These are phyloP conservation scores for Fomitopsis pinicola DNA, from an alignment of 1,284 basidiomycete genomes.

Conservation along the genomic window DNA sequence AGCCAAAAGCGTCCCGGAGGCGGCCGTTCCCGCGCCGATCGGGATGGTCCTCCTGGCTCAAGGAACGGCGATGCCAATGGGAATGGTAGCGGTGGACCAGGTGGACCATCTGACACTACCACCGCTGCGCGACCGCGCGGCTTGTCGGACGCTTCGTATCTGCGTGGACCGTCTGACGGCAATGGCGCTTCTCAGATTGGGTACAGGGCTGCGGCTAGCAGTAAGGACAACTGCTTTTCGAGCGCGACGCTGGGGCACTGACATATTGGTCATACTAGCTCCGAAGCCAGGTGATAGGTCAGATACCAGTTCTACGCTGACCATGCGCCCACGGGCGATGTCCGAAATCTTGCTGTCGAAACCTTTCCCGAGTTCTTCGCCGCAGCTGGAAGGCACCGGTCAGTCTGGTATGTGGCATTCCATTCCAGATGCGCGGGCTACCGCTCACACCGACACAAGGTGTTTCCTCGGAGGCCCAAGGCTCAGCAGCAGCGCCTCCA, in stretches of 20 bases:
- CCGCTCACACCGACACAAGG: not conserved
- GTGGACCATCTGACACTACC: conserved; percentile 17
- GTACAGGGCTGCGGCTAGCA: conserved; percentile 9
- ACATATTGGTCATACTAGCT: not conserved
- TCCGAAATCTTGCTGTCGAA: not conserved
- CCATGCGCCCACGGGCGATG: conserved; percentile 6
- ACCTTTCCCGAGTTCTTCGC: not conserved
- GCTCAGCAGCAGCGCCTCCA: not conserved
- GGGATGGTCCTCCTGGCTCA: conserved; percentile 37
- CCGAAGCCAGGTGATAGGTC: conserved; percentile 4
- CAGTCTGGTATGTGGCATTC: not conserved
- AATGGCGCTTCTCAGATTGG: conserved; percentile 12
- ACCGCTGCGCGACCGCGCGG: conserved; percentile 43
- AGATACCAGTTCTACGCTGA: conserved; percentile 7
- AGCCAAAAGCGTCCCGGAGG: conserved; percentile 55
- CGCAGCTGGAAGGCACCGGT: not conserved
- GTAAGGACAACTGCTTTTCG: not conserved
- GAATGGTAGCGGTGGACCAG: conserved; percentile 27
- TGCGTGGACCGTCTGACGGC: conserved; percentile 21
- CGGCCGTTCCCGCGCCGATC: conserved; percentile 44
- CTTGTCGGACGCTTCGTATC: conserved; percentile 40
- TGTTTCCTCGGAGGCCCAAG: not conserved
- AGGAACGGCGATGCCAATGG: conserved; percentile 32
- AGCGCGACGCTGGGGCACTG: not conserved
- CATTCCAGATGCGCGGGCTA: not conserved